phyloP scores from a whole-genome alignment of 176 grass and related monocot genomes.

The Metroxylon sagu region DNA sequence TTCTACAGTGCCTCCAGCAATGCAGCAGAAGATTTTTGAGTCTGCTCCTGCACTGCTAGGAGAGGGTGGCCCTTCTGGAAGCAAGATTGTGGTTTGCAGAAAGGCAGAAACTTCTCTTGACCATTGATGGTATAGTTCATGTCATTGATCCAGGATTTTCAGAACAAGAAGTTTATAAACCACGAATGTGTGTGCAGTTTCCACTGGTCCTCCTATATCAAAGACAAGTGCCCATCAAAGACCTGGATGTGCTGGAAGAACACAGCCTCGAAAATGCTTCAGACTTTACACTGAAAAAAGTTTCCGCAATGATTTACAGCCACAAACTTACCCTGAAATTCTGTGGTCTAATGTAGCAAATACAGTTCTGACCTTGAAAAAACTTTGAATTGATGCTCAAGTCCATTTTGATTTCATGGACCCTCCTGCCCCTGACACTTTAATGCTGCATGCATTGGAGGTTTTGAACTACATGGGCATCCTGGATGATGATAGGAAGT shows the following conservation, averaged over 20 bases:
- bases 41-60: constrained; percentile 54
- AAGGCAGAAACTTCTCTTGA: constrained; percentile 97
- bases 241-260: constrained; percentile 92
- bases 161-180: constrained; percentile 94
- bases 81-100: constrained; percentile 95
- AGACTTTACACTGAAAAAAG: constrained; percentile 91
- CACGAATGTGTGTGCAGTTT: constrained; percentile 74
- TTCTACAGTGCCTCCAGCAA: constrained; percentile 69
- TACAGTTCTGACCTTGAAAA: constrained; percentile 88
- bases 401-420: constrained; percentile 99
- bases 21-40: constrained; percentile 99
- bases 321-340: constrained; percentile 98
- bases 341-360: constrained; percentile 88
- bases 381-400: constrained; percentile 95
- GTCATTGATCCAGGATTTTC: constrained; percentile 98
- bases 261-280: constrained; percentile 89
- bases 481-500: constrained; percentile 81
- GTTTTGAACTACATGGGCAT: constrained; percentile 87
- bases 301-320: constrained; percentile 71
- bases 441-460: constrained; percentile 89
- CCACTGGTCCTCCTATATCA: constrained; percentile 87
- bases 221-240: constrained; percentile 95
- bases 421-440: constrained; percentile 87
- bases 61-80: constrained; percentile 75
- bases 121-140: constrained; percentile 93